Percentiles rank a stretch among this genome's conserved stretches.
Conservation (phyloP, 2,329 filamentous ascomycete genomes). For the Penicillium glabrum region DNA sequence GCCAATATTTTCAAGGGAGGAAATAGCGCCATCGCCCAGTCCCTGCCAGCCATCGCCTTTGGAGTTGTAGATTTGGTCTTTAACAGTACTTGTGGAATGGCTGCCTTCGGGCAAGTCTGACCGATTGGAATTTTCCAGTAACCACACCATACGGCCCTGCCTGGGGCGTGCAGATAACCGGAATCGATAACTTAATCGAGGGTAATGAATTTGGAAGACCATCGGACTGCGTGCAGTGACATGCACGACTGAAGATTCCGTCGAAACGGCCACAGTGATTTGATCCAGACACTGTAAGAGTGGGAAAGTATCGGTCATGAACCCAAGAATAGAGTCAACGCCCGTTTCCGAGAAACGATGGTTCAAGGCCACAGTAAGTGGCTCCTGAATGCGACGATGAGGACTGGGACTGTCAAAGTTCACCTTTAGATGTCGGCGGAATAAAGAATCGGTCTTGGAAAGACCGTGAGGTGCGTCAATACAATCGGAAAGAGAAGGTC, state of each 20-base stretch:
- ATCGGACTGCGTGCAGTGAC: constrained; percentile 38
- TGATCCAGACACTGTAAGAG: constrained; percentile 38
- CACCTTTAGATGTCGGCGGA: constrained; percentile 31
- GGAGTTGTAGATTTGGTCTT: constrained; percentile 35
- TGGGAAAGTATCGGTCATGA: constrained; percentile 38
- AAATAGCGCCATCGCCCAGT: constrained; percentile 38
- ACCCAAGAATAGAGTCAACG: constrained; percentile 30
- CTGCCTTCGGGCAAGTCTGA: constrained; percentile 16
- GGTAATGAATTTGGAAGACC: constrained; percentile 37
- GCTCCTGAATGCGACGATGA: constrained; percentile 41
- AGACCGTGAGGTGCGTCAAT: constrained; percentile 23
- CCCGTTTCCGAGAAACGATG: constrained; percentile 27
- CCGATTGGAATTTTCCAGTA: constrained; percentile 31
- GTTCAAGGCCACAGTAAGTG: constrained; percentile 40
- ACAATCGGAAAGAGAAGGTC: constrained; percentile 14
- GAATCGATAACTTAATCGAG: constrained; percentile 33
- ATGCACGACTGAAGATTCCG: constrained; percentile 27
- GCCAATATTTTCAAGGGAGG: constrained; percentile 31
- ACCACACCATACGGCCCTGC: constrained; percentile 33
- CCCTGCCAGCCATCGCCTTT: constrained; percentile 43
- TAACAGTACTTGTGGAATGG: constrained; percentile 25
- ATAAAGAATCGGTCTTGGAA: constrained; percentile 26
- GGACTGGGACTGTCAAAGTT: constrained; percentile 37
- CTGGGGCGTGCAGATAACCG: constrained; percentile 29
- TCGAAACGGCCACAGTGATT: constrained; percentile 28